Evolutionary conservation across 2,329 filamentous ascomycete genomes (phyloP).

Genomic region (Xylaria digitata): DNA sequence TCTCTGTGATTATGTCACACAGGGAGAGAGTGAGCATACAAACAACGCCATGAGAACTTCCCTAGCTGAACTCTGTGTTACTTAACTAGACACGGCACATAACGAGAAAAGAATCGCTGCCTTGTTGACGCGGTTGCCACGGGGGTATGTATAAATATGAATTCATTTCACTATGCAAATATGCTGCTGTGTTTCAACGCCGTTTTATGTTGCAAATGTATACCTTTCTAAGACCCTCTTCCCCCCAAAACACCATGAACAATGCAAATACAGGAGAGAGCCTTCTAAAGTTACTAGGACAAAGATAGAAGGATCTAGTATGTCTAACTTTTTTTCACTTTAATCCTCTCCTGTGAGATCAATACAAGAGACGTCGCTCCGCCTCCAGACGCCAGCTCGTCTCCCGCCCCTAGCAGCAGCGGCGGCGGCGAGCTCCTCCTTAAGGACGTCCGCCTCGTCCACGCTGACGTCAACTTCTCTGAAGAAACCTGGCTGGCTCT

Average conservation of each 20-base stretch:
- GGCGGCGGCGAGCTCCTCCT: conserved; percentile 5
- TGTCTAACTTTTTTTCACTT: background rate
- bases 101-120: no score
- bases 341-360: conserved; percentile 49
- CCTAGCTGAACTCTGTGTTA: no score
- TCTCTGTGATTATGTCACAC: no score
- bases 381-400: conserved; percentile 43
- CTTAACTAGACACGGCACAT: no score
- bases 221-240: no score
- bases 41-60: no score
- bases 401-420: background rate
- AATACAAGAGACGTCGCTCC: conserved; percentile 48
- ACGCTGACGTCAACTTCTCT: conserved; percentile 49
- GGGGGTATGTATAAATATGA: no score
- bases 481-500: conserved; percentile 55
- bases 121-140: no score
- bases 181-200: background rate
- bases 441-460: conserved; percentile 45
- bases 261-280: conserved; percentile 3
- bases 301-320: background rate
- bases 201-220: conserved; percentile 2
- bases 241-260: background rate
- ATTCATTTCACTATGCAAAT: no score
- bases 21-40: no score
- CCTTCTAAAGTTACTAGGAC: background rate